Base-by-base conservation (phyloP, 2,329 filamentous ascomycete genomes). In the Elsinoe necatrix region DNA sequence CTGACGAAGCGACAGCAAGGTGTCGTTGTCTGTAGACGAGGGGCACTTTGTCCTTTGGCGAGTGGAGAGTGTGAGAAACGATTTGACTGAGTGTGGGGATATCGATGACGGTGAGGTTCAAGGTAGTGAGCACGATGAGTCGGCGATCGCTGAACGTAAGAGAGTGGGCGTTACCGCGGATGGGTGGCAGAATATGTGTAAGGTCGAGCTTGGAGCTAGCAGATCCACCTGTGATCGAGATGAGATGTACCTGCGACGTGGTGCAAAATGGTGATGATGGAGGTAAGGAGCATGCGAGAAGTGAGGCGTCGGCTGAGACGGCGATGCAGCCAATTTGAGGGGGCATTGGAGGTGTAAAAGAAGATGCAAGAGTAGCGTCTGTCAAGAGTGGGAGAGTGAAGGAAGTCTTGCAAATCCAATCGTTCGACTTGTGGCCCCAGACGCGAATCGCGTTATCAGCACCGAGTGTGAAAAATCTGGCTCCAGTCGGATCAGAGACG, bases 221-320 rank as follows among this genome's bases (percentile, higher is more conserved):
- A 25, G 41, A 45, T 6, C 23, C 41, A 5, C 18, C 41, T 1
- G 21, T 14, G n/a, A 45, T 78, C 68, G 96, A 86, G 61, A 97
- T 81, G 55, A 95, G 77, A 64, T 93, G 83, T 9, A 95, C 77
- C 14, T 84, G 75, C 4, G 84, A 83, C 4, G 80, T 77, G 8
- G 73, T 67, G 27, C 73, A 72, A 29, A 78, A 62, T 14, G 59
- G 56, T 3, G 65, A 66, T 29, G 57, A 73, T 61, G 54, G 72
- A 75, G 48, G 84, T 83, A 54, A 89, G 89, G n/a, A 95, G 74
- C 1, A 87, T 52, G 89, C 89, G n/a, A 95, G 74, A 1, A 87
- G 81, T 11, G 89, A 95, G 1, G 88, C 89, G 67, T 95, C 90
- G 61, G 88, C 82, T 0, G 90, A 95, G 67, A 88, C 95, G 21